phyloP scores from a whole-genome alignment of 768 basidiomycete genomes.

The Tulasnella sp. region DNA sequence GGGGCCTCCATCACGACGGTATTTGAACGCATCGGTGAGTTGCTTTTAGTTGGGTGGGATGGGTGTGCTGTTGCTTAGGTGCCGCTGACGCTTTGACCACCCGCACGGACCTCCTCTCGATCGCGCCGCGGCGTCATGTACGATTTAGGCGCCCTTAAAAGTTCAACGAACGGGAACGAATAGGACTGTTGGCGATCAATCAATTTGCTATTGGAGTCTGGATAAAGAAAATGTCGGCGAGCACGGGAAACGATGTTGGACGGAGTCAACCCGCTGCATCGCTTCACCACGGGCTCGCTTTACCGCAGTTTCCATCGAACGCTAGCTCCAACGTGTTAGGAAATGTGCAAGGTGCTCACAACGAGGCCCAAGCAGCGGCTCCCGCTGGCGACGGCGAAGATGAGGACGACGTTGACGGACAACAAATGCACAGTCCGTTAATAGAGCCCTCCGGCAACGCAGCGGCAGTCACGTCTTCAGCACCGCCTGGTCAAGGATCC shows the following conservation, averaged over 20 bases:
- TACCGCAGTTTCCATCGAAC: neutral
- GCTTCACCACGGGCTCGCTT: neutral
- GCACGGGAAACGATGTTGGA: neutral
- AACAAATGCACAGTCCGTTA: constrained; percentile 13
- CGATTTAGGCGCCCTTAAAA: neutral
- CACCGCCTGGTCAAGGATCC: neutral
- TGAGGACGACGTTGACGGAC: constrained; percentile 25
- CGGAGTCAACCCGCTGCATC: neutral
- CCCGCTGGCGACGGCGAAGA: neutral
- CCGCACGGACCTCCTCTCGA: constrained; percentile 28
- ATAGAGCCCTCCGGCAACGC: neutral
- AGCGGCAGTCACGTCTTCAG: neutral
- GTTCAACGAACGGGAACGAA: neutral
- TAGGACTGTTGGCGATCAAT: neutral
- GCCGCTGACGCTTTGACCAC: constrained; percentile 27
- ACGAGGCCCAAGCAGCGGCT: neutral
- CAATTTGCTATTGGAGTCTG: neutral
- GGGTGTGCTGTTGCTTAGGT: neutral
- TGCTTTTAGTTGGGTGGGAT: neutral
- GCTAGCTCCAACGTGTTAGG: neutral
- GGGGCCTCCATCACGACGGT: neutral
- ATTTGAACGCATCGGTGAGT: neutral
- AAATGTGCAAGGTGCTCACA: neutral
- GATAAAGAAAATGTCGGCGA: constrained; percentile 3
- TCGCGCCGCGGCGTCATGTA: neutral